Conservation (phyloP, 352 stramenopile species). For the Halophytophthora batemanensis region DNA sequence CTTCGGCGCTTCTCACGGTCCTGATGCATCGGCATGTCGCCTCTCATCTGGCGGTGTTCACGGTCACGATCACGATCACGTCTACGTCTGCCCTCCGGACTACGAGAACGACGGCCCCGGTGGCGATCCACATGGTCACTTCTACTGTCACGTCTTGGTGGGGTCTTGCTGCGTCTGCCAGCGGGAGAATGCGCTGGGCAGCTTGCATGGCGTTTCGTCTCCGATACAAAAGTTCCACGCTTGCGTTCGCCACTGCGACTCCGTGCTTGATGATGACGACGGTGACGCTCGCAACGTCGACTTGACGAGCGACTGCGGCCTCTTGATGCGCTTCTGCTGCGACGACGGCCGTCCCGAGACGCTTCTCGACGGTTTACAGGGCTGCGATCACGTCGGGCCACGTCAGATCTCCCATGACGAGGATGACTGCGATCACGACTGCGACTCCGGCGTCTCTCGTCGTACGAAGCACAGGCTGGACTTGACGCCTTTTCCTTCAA, state of each 20-base stretch:
- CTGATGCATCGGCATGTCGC: background rate
- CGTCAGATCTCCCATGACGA: conserved; percentile 1
- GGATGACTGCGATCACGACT: conserved; percentile 2
- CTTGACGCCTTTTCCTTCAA: conserved; percentile 18
- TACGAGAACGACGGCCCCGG: too few species aligned
- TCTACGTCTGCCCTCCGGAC: conserved; percentile 6
- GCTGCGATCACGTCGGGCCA: conserved; percentile 9
- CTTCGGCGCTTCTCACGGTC: conserved; percentile 11
- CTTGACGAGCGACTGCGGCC: conserved; percentile 1
- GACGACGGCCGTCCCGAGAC: background rate
- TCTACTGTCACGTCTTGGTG: conserved; percentile 8
- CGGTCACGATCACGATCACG: conserved; percentile 3
- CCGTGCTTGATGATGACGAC: background rate
- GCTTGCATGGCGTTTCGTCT: conserved; percentile 9
- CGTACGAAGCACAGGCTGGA: conserved; percentile 1
- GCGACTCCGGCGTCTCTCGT: background rate
- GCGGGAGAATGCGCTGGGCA: background rate
- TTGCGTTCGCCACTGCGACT: conserved; percentile 5
- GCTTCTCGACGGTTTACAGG: background rate
- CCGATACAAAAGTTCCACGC: conserved; percentile 23
- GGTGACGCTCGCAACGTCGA: conserved; percentile 16
- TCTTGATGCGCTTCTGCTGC: background rate
- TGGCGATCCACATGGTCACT: background rate
- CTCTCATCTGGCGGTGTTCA: conserved; percentile 2
- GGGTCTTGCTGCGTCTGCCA: conserved; percentile 13